Conservation (phyloP, 352 stramenopile genomes). For the Phytophthora vignae region DNA sequence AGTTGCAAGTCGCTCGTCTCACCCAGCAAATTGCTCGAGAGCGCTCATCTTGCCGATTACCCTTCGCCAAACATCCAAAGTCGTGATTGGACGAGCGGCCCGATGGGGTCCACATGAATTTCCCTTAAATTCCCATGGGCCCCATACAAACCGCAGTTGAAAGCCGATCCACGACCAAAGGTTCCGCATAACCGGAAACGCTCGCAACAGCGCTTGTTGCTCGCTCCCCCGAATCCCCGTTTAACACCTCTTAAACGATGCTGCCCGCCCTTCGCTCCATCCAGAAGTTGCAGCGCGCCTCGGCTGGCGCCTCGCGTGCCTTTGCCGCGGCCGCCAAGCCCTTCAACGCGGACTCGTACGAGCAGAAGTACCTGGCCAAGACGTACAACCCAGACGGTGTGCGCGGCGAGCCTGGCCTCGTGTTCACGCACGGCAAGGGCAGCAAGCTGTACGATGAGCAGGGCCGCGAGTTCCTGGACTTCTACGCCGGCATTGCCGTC, state of each 20-base stretch:
- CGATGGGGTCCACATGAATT: slow-evolving; percentile 30
- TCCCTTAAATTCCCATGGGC: not conserved
- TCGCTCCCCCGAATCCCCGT: not conserved
- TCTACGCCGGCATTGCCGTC: slow-evolving; percentile 94
- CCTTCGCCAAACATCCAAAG: slow-evolving; percentile 24
- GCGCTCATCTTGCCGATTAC: slow-evolving; percentile 32
- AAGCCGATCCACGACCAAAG: not conserved
- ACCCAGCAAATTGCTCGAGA: slow-evolving; percentile 1
- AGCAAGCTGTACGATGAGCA: slow-evolving; percentile 93
- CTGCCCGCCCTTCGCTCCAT: slow-evolving; percentile 26
- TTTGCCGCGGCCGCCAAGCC: slow-evolving; percentile 43
- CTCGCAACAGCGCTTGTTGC: not conserved
- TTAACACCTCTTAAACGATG: slow-evolving; percentile 24
- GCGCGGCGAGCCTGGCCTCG: slow-evolving; percentile 64
- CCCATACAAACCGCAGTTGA: not conserved
- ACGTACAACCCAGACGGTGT: slow-evolving; percentile 86
- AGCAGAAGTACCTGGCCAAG: slow-evolving; percentile 84
- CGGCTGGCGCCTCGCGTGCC: slow-evolving; percentile 19
- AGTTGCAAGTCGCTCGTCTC: not conserved
- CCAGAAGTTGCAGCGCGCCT: slow-evolving; percentile 26
- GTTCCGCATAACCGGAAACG: slow-evolving; percentile 29
- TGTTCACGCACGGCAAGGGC: slow-evolving; percentile 91
- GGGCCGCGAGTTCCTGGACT: slow-evolving; percentile 90
- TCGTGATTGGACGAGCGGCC: slow-evolving; percentile 33
- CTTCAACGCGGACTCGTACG: slow-evolving; percentile 69